Base-by-base conservation (phyloP, 176 grass and related monocot species). In the Oryza nivara region DNA sequence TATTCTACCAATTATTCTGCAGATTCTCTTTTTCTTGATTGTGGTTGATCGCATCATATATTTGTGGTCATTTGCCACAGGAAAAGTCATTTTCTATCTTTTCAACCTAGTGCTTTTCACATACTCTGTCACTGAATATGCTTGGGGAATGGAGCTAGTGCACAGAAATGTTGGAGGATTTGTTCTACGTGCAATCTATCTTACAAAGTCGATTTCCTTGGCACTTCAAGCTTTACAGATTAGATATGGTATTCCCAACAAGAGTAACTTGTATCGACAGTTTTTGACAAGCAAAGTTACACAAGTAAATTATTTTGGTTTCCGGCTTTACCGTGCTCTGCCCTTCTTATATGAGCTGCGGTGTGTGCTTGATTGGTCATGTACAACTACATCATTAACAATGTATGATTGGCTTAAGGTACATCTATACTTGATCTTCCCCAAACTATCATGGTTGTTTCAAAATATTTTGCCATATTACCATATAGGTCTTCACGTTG, bases 401-500 rank as follows among this genome's bases (percentile, higher is more conserved):
- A 98, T 98, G 92, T 98, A 98, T 83, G 96, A 98, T 79, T 98
- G 96, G 95, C 84, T 98, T 20, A 98, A 98, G 95, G 95, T 98
- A 96, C 34, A 76, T 70, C 46, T 11, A 34, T 47, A 83, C 32
- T 51, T 5, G 20, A 75, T 75, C 30, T 75, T 65, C 46, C 48
- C 17, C 12, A 26, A 26, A 74, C 1, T 43, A 84, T 17, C 32
- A 56, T 58, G 14, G 20, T 60, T 40, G 6, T 67, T 1, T 13
- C 28, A 23, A n/a, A 51, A 63, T 46, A 36, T 34, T 76, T 49
- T 71, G 45, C 38, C 46, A 48, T 48, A 13, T 13, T 13, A 13
- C 26, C 64, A 76, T 87, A 68, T 75, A 46, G 16, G 66, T 11
- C 56, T 61, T 7, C 6, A 61, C 2, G 7, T 41, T 41, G 40